phyloP scores from a whole-genome alignment of 1,284 basidiomycete species.

The Psilocybe mexicana region DNA sequence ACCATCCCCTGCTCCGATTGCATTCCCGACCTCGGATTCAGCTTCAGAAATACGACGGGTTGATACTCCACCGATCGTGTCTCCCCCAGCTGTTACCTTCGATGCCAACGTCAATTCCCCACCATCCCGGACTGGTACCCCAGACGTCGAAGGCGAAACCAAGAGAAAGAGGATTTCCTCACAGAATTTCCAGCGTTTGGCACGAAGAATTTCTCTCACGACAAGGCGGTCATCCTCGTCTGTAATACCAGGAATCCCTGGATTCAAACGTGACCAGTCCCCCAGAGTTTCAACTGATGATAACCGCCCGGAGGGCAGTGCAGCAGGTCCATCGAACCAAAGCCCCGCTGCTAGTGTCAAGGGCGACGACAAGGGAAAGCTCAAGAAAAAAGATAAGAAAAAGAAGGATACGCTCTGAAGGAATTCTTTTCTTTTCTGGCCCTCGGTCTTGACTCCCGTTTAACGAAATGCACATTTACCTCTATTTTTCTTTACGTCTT shows the following conservation, averaged over 20 bases:
- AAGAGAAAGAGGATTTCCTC: slow-evolving; percentile 78
- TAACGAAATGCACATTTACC: slow-evolving; percentile 18
- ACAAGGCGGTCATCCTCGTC: slow-evolving; percentile 56
- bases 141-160: slow-evolving; percentile 69
- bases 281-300: slow-evolving; percentile 42
- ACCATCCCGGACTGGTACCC: slow-evolving; percentile 53
- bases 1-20: slow-evolving; percentile 29
- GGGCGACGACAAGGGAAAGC: slow-evolving; percentile 47
- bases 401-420: slow-evolving; percentile 24
- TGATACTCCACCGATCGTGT: slow-evolving; percentile 36
- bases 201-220: slow-evolving; percentile 68
- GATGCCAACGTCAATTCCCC: slow-evolving; percentile 45
- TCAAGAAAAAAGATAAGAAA: slow-evolving; percentile 51
- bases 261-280: slow-evolving; percentile 45
- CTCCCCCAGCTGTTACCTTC: slow-evolving; percentile 48
- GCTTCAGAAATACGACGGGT: slow-evolving; percentile 26
- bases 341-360: slow-evolving; percentile 53
- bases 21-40: slow-evolving; percentile 44
- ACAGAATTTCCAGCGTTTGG: slow-evolving; percentile 80
- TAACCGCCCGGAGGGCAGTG: slow-evolving; percentile 34
- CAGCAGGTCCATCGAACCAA: slow-evolving; percentile 35
- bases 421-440: slow-evolving; percentile 3
- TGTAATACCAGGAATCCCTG: slow-evolving; percentile 55
- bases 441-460: slow-evolving; percentile 8
- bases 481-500: background rate